phyloP scores from a whole-genome alignment of 768 basidiomycete genomes.

The Hydnomerulius pinastri region DNA sequence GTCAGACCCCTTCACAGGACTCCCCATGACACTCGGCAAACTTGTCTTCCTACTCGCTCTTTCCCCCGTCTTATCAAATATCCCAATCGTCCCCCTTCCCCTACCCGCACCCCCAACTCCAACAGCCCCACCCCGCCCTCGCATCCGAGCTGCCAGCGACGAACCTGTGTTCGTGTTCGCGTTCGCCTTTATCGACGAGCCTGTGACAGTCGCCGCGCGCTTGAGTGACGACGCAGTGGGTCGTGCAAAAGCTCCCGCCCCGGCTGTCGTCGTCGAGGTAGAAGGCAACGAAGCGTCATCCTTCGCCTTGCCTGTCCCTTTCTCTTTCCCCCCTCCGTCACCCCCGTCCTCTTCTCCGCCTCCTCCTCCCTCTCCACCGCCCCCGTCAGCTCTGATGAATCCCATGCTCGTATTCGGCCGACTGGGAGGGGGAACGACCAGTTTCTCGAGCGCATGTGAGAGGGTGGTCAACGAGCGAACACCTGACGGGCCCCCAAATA shows the following conservation, averaged over 20 bases:
- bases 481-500: conserved; percentile 3
- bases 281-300: conserved; percentile 22
- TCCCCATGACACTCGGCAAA: conserved; percentile 46
- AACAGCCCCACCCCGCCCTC: conserved; percentile 3
- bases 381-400: conserved; percentile 44
- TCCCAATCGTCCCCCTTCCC: conserved; percentile 16
- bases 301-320: conserved; percentile 17
- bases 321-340: conserved; percentile 11
- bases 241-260: conserved; percentile 20
- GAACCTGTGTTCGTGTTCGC: conserved; percentile 9
- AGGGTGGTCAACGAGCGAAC: conserved; percentile 60
- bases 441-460: conserved; percentile 67
- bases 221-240: conserved; percentile 34
- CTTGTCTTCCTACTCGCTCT: conserved; percentile 46
- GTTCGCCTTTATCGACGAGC: not conserved
- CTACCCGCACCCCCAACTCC: conserved; percentile 1
- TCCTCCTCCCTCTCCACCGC: conserved; percentile 10
- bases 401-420: conserved; percentile 73
- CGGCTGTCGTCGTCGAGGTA: not conserved
- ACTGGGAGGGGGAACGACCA: conserved; percentile 64
- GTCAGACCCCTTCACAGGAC: conserved; percentile 44
- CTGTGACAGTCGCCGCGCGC: conserved; percentile 22
- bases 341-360: not conserved
- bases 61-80: conserved; percentile 24
- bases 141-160: not conserved